Evolutionary conservation across 495 filamentous ascomycete genomes (phyloP), one percentile per base, ranked within the genome.

Genomic region (Thermothielavioides terrestris): DNA sequence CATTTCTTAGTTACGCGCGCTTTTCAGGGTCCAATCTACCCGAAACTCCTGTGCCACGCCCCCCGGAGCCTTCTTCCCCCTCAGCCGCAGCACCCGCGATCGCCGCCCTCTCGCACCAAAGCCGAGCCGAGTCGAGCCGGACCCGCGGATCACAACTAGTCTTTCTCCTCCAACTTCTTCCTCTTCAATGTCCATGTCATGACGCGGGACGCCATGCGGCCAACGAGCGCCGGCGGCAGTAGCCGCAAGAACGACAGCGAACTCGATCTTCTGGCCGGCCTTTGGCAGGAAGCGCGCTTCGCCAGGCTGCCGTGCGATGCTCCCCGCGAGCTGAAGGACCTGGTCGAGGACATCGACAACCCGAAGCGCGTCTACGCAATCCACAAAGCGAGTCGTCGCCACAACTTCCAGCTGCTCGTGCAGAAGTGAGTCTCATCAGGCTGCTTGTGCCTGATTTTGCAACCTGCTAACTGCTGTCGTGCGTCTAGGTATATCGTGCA

Each of bases 401-500:
- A 78, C 45, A 65, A 71, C 44, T 73, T 80, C 41, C 76, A 80
- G 52, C 54, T 65, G 15, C 58, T 78, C n/a, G 72, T 80, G 23
- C 73, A 78, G 49, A 75, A 67, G 75, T 77, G 53, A 32, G 74
- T 67, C 27, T 12, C n/a, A 20, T 8, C 35, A 14, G 22, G 11
- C 45, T 53, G 41, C 40, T 23, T 8, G 4, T 3, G 15, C 32
- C 15, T 30, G 11, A 41, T 3, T 27, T 36, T 25, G 40, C 30
- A 6, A 9, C 39, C 28, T 11, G 26, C 35, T 45, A 50, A 66
- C 49, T 62, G 28, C 17, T 54, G 34, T 8, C 45, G n/a, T 15
- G 42, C 36, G 20, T n/a, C 2, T 61, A 94, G 89, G 53, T 94
- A 85, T 60, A 85, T 89, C 52, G 71, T 75, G 17, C 89, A 95